Base-by-base conservation (phyloP, 208 protist species). In the Trypanosoma boissoni region DNA sequence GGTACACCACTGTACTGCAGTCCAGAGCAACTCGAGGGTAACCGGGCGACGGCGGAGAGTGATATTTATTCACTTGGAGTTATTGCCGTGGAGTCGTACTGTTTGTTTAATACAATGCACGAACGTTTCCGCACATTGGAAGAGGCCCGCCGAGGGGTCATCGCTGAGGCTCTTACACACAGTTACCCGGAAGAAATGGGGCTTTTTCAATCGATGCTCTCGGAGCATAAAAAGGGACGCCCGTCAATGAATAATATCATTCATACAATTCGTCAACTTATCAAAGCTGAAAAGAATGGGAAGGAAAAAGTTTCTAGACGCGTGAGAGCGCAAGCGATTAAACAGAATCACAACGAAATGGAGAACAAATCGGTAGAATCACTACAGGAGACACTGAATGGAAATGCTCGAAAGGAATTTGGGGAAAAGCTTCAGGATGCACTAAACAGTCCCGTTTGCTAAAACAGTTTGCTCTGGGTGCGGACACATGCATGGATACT, bases 11-110 rank as follows among this genome's bases (percentile, higher is more conserved):
- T 91, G 1, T 94, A 94, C 58, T 86, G 70, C 53, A 94, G 87
- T 53, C 87, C 87, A 0, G 87, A 94, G 66, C 87, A 91, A 69
- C 75, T 62, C 29, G 61, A 61, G 12, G 83, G 83, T 0, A 63
- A 80, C 4, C 27, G 21, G 20, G 69, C 71, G 9, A 74, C 76
- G 0, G 62, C 64, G 24, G 66, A 78, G 1, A 75, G 81, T 6
- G 87, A 94, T 58, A 77, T 94, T 54, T 94, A 80, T 61, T 89
- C 83, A 10, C 58, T 94, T 5, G 87, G 83, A 20, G 60, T 94
- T 32, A 82, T 94, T 28, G 83, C 76, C 1, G 76, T 94, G 45
- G 87, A 94, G 72, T 73, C 89, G 64, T 80, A 90, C 48, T 83
- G 74, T 63, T 54, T 58, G 9, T 94, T 94, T 64, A 70, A 55